Base-by-base conservation (phyloP, 805 yeast genomes). In the Ogataea minuta region DNA sequence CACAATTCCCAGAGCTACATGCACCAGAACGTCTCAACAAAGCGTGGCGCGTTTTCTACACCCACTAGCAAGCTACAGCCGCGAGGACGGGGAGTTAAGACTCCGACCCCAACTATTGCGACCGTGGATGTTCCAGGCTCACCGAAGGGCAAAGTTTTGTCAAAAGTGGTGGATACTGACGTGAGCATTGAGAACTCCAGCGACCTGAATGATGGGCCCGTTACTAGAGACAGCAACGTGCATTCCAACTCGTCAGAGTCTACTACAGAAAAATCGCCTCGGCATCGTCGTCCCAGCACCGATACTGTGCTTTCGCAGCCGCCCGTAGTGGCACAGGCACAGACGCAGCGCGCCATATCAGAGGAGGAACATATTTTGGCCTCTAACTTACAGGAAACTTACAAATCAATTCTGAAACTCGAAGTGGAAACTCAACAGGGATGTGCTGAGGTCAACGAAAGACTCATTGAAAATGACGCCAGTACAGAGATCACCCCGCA, bases 351-450 rank as follows among this genome's bases (percentile, higher is more conserved):
- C 28, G 62, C 49, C 28, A 48, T 64, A 15, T 56, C 81, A 1
- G 77, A 73, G 34, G 84, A 77, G 53, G 85, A 78, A 56, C 84
- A 76, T 49, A 77, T 76, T 35, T 63, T 84, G 32, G 86, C 86
- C 2, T 69, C 82, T 2, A 82, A 82, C 54, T 59, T 84, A 17
- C 87, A 84, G 58, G 89, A 83, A 54, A 81, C 88, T 3, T 84
- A 83, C 59, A 81, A 81, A 51, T 68, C 74, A 35, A 84, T 83
- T 28, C 79, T 83, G 31, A 76, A 76, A 46, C 71, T 76, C 45
- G 90, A 83, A 63, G 78, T 77, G 41, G 76, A 77, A 39, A 76
- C 83, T 14, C 89, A 82, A 56, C 81, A 80, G 47, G 79, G 79
- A 46, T 84, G 88, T 54, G 70, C 76, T 54, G 72, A 79, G 55